Evolutionary conservation across 2,329 filamentous ascomycete species (phyloP).

Genomic region (Gremmenia infestans): DNA sequence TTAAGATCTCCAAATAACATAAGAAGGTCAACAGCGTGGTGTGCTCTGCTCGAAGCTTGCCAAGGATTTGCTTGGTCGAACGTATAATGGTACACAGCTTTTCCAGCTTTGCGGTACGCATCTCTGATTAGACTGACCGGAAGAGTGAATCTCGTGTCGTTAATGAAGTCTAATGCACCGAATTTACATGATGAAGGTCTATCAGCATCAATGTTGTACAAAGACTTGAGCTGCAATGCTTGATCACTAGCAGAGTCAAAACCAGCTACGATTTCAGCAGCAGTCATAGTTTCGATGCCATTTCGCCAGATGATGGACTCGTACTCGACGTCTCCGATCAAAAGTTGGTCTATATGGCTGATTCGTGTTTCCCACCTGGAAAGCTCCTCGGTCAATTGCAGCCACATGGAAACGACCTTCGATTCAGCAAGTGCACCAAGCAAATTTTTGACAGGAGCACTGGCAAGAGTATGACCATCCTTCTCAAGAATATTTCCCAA

Average conservation of each 20-base stretch:
- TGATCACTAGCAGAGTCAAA: slow-evolving; percentile 25
- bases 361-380: slow-evolving; percentile 33
- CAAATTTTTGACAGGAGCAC: too few relatives aligned
- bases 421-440: slow-evolving; percentile 36
- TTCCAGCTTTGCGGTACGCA: slow-evolving; percentile 11
- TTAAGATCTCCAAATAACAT: slow-evolving; percentile 35
- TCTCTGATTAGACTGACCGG: too few relatives aligned
- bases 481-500: too few relatives aligned
- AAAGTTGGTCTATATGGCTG: slow-evolving; percentile 33
- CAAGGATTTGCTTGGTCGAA: slow-evolving; percentile 44
- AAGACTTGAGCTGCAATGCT: too few relatives aligned
- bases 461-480: too few relatives aligned
- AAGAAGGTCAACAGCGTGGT: slow-evolving; percentile 44
- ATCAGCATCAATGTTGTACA: too few relatives aligned
- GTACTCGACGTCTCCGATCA: slow-evolving; percentile 41
- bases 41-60: slow-evolving; percentile 41
- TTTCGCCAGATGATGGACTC: slow-evolving; percentile 42
- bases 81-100: slow-evolving; percentile 35
- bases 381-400: slow-evolving; percentile 31
- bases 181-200: too few relatives aligned
- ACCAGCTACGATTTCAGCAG: slow-evolving; percentile 31
- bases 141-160: too few relatives aligned
- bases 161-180: too few relatives aligned
- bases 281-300: slow-evolving; percentile 35
- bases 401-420: slow-evolving; percentile 38